A percentile compares a stretch with the other conserved stretches of the same genome.
phyloP scores from a whole-genome alignment of 148 eudicot genomes.

The Amaranthus cruentus region DNA sequence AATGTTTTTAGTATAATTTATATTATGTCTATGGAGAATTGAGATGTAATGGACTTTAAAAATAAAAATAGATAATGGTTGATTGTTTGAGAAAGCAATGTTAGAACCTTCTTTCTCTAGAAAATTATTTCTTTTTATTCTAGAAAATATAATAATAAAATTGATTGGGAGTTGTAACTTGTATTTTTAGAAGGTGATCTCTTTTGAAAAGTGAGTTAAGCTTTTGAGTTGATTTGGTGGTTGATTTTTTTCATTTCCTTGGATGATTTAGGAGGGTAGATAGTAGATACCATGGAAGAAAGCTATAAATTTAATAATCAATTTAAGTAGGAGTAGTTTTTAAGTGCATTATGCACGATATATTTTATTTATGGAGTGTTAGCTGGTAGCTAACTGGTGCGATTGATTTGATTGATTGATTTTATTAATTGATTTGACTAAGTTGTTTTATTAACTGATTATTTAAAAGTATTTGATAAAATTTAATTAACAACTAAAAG shows the following conservation, averaged over 20 bases:
- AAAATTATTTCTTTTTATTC: neutral
- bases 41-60: slow-evolving; percentile 29
- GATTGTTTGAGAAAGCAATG: slow-evolving; percentile 33
- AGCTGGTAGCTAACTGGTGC: too few relatives aligned
- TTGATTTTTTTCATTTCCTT: slow-evolving; percentile 12
- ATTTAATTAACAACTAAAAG: too few relatives aligned
- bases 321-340: too few relatives aligned
- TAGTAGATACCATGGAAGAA: neutral
- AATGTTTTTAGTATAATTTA: slow-evolving; percentile 23
- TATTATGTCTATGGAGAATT: slow-evolving; percentile 25
- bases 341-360: too few relatives aligned
- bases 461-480: too few relatives aligned
- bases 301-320: too few relatives aligned
- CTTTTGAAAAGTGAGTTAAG: slow-evolving; percentile 24
- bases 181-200: slow-evolving; percentile 11
- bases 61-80: slow-evolving; percentile 28
- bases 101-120: slow-evolving; percentile 31
- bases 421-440: too few relatives aligned
- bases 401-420: too few relatives aligned
- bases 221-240: slow-evolving; percentile 29
- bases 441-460: too few relatives aligned
- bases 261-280: slow-evolving; percentile 18
- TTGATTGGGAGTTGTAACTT: slow-evolving; percentile 10
- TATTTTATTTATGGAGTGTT: too few relatives aligned
- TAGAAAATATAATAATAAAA: neutral